Percentiles rank a stretch among this genome's conserved stretches.
phyloP scores from a whole-genome alignment of 108 stramenopile genomes.

The Cyclotella choctawhatcheeana region DNA sequence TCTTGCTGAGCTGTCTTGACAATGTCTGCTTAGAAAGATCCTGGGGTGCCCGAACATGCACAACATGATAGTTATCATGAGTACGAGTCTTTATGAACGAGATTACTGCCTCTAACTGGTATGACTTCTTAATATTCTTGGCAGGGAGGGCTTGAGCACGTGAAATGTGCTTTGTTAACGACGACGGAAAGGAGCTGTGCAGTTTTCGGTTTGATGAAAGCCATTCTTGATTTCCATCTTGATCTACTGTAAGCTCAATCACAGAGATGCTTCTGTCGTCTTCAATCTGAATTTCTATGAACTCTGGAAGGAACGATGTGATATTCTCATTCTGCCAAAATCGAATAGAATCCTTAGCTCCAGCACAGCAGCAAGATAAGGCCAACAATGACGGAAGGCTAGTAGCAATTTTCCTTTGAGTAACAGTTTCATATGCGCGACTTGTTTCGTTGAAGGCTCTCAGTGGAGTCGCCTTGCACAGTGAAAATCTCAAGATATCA shows the following conservation, averaged over 20 bases:
- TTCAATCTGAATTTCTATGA: conserved; percentile 71
- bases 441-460: conserved; percentile 76
- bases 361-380: conserved; percentile 81
- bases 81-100: conserved; percentile 50
- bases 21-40: conserved; percentile 49
- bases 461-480: conserved; percentile 78
- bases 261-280: conserved; percentile 66
- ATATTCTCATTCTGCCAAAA: conserved; percentile 64
- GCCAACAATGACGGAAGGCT: conserved; percentile 71
- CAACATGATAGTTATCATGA: conserved; percentile 71
- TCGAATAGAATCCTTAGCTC: conserved; percentile 62
- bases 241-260: conserved; percentile 47
- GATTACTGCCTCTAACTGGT: conserved; percentile 68
- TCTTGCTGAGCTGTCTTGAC: conserved; percentile 38
- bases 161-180: conserved; percentile 27
- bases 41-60: conserved; percentile 63
- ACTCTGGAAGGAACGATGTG: conserved; percentile 72
- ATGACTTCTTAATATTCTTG: conserved; percentile 52
- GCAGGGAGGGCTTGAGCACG: conserved; percentile 15
- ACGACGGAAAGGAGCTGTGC: conserved; percentile 33
- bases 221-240: conserved; percentile 55
- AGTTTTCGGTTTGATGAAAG: conserved; percentile 45
- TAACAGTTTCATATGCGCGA: conserved; percentile 80
- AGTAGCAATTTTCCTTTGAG: conserved; percentile 79
- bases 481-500: conserved; percentile 70